Conservation (phyloP, 2,329 filamentous ascomycete genomes). For the Tolypocladium album region DNA sequence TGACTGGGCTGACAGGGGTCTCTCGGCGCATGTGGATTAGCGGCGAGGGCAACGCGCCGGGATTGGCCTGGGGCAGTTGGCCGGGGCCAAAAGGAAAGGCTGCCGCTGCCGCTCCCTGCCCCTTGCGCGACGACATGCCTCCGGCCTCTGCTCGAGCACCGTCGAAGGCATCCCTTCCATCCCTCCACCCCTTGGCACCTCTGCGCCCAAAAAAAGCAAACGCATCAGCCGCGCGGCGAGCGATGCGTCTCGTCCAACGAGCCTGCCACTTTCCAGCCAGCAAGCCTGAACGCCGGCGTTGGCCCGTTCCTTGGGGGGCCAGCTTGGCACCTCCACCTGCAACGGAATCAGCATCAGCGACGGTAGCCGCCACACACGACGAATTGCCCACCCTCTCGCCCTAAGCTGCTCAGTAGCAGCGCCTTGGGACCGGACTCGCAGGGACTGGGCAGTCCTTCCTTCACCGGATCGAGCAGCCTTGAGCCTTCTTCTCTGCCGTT, state of each 20-base stretch:
- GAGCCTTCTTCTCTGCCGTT: neutral
- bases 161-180: neutral
- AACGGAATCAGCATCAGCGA: neutral
- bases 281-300: neutral
- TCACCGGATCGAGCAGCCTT: neutral
- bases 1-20: neutral
- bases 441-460: neutral
- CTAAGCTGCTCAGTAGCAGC: neutral
- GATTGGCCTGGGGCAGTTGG: neutral
- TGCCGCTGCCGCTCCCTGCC: conserved; percentile 2
- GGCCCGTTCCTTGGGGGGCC: neutral
- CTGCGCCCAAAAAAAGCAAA: neutral
- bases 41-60: neutral
- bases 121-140: conserved; percentile 5
- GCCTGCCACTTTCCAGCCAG: neutral
- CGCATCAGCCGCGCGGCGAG: neutral
- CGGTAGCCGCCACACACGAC: neutral
- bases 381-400: neutral
- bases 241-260: neutral
- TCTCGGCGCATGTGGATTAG: neutral
- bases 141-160: neutral
- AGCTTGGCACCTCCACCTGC: no score
- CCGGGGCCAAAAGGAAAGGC: neutral
- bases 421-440: neutral
- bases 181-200: neutral